A percentile compares a stretch with the other conserved stretches of the same genome.
Conservation (phyloP, 163 green algal genomes). For the Trebouxiophyceae sp. region DNA sequence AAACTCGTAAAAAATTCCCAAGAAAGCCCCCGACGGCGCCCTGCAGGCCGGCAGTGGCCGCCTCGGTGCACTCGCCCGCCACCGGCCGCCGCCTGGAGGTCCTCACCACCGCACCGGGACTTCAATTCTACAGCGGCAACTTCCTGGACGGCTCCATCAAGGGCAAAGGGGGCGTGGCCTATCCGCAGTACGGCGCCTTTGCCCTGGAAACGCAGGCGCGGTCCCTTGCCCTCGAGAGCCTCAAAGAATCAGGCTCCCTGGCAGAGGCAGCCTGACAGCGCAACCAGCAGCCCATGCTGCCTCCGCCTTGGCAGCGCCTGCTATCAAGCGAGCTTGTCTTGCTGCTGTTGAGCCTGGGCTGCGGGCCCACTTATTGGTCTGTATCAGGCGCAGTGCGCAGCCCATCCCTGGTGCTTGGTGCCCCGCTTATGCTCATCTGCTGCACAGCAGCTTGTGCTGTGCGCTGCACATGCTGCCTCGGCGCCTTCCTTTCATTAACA, state of each 20-base stretch:
- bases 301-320: not conserved
- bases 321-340: not conserved
- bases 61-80: conserved; percentile 10
- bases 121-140: conserved; percentile 40
- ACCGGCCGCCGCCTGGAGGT: conserved; percentile 22
- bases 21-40: too few relatives aligned
- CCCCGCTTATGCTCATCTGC: not conserved
- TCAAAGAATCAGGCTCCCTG: too few relatives aligned
- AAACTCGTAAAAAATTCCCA: too few relatives aligned
- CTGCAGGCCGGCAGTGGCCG: conserved; percentile 22
- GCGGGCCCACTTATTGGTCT: not conserved
- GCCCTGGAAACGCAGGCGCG: conserved; percentile 33
- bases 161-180: conserved; percentile 29
- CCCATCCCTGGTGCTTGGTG: not conserved
- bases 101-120: conserved; percentile 26
- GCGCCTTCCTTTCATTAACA: too few relatives aligned
- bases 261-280: too few relatives aligned
- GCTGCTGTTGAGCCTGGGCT: not conserved
- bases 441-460: not conserved
- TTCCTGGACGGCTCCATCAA: conserved; percentile 21
- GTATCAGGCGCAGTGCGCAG: not conserved
- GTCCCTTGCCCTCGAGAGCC: not conserved
- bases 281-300: not conserved
- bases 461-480: not conserved
- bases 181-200: conserved; percentile 22